Evolutionary conservation across 176 grass and related monocot genomes (phyloP).

Genomic region (Phyllostachys edulis): DNA sequence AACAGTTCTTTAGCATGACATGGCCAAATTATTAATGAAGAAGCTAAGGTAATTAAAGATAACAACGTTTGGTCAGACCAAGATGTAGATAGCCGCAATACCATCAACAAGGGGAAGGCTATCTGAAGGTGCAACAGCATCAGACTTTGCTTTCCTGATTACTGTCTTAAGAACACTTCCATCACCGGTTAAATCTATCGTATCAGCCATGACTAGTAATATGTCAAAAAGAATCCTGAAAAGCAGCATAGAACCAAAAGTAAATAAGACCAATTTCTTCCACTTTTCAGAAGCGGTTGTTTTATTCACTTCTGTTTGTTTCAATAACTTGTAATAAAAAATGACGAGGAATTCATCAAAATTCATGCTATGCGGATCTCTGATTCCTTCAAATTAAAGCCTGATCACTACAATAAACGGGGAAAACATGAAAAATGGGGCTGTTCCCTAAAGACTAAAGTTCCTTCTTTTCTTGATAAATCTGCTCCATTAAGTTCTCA

Average conservation of each 20-base stretch:
- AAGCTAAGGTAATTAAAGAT: background rate
- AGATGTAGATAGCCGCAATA: constrained; percentile 27
- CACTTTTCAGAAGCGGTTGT: background rate
- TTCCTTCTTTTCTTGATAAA: background rate
- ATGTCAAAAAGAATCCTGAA: background rate
- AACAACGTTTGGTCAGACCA: background rate
- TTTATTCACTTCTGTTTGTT: background rate
- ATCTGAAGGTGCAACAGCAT: constrained; percentile 60
- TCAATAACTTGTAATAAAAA: background rate
- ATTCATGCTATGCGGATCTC: background rate
- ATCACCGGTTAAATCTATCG: constrained; percentile 63
- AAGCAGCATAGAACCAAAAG: background rate
- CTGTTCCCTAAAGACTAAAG: background rate
- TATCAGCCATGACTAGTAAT: constrained; percentile 39
- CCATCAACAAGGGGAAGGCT: constrained; percentile 62
- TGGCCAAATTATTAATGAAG: background rate
- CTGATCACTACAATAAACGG: background rate
- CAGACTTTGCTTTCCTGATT: constrained; percentile 48
- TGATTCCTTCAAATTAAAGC: background rate
- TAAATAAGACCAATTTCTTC: background rate
- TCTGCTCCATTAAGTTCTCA: background rate
- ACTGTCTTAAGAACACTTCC: constrained; percentile 55
- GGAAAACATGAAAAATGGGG: background rate
- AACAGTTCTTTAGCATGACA: background rate
- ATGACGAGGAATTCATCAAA: background rate